Evolutionary conservation across 805 yeast species (phyloP).

Genomic region (Saccharomycopsis javanensis): DNA sequence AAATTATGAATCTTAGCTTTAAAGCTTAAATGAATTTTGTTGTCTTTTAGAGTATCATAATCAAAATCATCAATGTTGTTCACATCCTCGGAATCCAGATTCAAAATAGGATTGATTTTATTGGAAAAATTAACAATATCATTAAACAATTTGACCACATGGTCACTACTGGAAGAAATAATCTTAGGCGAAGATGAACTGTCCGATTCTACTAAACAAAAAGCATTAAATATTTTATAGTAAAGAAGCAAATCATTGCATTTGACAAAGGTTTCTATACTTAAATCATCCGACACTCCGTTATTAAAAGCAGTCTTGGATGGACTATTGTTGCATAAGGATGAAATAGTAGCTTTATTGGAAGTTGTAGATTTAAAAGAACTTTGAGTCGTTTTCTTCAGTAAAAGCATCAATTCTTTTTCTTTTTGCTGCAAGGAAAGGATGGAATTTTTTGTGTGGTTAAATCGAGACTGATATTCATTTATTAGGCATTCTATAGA

Average conservation of each 20-base stretch:
- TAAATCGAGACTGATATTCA: neutral
- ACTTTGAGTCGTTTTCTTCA: neutral
- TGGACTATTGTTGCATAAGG: no score
- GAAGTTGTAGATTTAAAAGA: neutral
- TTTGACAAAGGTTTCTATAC: slow-evolving; percentile 3
- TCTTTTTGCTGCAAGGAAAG: neutral
- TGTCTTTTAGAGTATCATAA: slow-evolving; percentile 6
- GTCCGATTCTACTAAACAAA: neutral
- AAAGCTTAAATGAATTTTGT: slow-evolving; percentile 6
- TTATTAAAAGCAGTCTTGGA: neutral
- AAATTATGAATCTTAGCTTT: slow-evolving; percentile 1
- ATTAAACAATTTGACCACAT: slow-evolving; percentile 4
- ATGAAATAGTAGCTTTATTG: neutral
- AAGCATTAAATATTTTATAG: slow-evolving; percentile 12
- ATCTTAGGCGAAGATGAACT: neutral
- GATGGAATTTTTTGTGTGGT: neutral
- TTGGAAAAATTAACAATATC: slow-evolving; percentile 10
- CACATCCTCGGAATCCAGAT: slow-evolving; percentile 2
- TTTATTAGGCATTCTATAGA: neutral
- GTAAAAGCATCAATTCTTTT: neutral
- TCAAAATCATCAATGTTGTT: slow-evolving; percentile 11
- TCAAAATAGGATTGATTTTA: neutral
- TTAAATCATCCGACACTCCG: slow-evolving; percentile 2
- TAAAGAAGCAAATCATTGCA: slow-evolving; percentile 17
- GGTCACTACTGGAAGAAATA: neutral